Evolutionary conservation across 1,284 basidiomycete genomes (phyloP), one percentile per base, ranked within the genome.

Genomic region (Microbotryum scabiosae): DNA sequence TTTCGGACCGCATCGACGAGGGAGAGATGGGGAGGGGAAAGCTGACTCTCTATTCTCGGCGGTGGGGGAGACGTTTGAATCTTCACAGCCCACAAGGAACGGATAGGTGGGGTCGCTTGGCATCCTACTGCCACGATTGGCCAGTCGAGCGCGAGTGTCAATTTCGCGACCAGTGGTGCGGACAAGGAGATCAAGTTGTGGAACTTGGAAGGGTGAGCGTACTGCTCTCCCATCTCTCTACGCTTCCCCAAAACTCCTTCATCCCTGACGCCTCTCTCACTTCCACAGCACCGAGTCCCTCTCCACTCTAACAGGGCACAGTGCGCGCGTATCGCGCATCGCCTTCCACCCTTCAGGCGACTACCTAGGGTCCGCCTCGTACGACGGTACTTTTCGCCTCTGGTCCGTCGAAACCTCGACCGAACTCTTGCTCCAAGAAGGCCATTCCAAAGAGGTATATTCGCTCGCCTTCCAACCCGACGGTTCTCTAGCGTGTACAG

Each of bases 351-450:
- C 96, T 0, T 90, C 89, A 0, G 96, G 96, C 51, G 69, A 64
- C n/a, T 97, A 94, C 73, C 82, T 97, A 16, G 94, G 88, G 1
- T 93, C 90, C 63, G 93, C 94, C 0, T 90, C 90, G 61, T 98
- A 94, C 70, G 96, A 99, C 75, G 96, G 90, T 5, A 91, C 94
- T n/a, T 99, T 96, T 94, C 80, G 96, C 46, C 76, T 98, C 52
- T 99, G 96, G 96, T 93, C 98, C 74, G 85, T 91, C 2, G 79
- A 81, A 51, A 88, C 84, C 1, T 78, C 84, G 2, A 83, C 85
- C 71, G 92, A 97, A 71, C 76, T 99, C 4, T 78, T 96, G 23
- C 75, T 91, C 3, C 96, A 99, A 76, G 94, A 98, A 74, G 96
- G 96, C 0, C 96, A 99, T 73, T 93, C 91, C 20, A 93, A 93